A percentile compares a stretch with the other conserved stretches of the same genome.
phyloP scores from a whole-genome alignment of 148 eudicot species.

The Polygonum aviculare region DNA sequence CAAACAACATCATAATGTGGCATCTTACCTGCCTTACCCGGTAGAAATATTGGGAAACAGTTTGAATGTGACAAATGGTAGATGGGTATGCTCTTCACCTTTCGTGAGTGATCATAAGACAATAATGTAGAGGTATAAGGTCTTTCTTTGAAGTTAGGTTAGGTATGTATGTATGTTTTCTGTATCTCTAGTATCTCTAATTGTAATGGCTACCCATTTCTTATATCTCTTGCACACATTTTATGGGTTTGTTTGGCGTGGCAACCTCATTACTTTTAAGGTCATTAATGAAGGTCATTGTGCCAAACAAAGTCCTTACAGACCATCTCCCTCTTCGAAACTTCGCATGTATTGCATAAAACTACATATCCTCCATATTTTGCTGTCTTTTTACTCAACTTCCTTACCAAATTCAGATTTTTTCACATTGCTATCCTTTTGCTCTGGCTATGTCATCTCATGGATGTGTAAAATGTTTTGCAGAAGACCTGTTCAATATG shows the following conservation, averaged over 20 bases:
- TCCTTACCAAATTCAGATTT: background rate
- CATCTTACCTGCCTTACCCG: background rate
- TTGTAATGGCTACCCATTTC: no score
- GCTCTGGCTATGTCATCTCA: background rate
- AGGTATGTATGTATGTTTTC: no score
- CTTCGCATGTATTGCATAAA: background rate
- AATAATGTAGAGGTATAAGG: no score
- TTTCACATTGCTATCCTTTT: background rate
- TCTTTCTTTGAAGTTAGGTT: no score
- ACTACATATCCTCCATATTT: background rate
- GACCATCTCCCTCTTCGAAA: background rate
- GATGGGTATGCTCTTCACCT: no score
- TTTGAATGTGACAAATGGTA: background rate
- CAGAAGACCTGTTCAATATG: conserved; percentile 27
- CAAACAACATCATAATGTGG: background rate
- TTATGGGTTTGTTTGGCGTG: no score
- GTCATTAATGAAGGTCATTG: no score
- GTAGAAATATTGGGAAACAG: background rate
- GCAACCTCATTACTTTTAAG: no score
- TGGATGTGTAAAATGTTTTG: background rate
- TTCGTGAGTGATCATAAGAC: no score
- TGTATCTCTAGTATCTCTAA: no score
- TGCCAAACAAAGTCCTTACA: background rate
- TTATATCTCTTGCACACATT: no score
- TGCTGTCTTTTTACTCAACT: background rate